Conservation (phyloP, 441 rosid genomes). For the Croton laevigatus region DNA sequence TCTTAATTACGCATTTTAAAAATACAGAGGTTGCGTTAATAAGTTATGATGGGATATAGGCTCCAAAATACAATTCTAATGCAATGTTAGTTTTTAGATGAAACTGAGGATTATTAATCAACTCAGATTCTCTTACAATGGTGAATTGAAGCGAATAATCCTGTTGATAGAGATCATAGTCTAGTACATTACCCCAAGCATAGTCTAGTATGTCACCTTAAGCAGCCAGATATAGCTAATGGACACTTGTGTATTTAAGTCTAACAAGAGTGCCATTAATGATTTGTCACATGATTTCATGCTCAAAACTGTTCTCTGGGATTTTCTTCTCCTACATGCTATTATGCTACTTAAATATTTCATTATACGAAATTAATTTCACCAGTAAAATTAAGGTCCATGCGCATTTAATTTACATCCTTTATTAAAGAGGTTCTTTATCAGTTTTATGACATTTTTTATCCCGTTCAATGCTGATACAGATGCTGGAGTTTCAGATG, state of each 20-base stretch:
- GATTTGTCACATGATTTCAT: neutral
- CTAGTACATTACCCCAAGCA: neutral
- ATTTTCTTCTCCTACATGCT: neutral
- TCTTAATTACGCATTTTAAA: neutral
- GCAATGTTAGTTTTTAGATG: neutral
- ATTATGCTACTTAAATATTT: neutral
- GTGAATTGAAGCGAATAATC: conserved; percentile 1
- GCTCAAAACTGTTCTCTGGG: neutral
- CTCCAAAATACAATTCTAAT: neutral
- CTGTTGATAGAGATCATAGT: neutral
- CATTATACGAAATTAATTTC: neutral
- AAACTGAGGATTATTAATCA: neutral
- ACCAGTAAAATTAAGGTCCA: neutral
- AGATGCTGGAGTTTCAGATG: conserved; percentile 29
- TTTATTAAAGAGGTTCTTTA: neutral
- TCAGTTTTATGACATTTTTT: neutral
- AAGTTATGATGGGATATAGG: neutral
- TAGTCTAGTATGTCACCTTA: neutral
- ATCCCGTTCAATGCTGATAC: conserved; percentile 23
- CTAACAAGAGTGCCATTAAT: neutral
- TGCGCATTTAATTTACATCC: neutral
- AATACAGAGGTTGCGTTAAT: neutral
- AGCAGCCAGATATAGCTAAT: neutral
- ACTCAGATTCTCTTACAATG: neutral
- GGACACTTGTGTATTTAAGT: too few relatives aligned